Evolutionary conservation across 2,329 filamentous ascomycete genomes (phyloP).

Genomic region (Stachybotrys echinatus): DNA sequence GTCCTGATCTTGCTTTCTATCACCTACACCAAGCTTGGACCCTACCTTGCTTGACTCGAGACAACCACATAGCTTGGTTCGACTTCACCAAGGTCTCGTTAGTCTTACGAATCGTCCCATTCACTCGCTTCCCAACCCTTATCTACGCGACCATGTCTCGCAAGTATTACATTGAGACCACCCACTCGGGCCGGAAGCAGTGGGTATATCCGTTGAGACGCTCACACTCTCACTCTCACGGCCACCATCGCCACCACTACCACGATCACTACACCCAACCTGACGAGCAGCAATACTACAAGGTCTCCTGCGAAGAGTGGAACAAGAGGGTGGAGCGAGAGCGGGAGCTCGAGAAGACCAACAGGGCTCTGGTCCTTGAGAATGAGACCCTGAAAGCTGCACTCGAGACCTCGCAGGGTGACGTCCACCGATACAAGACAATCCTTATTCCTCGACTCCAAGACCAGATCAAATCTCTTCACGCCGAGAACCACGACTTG

Average conservation of each 20-base stretch:
- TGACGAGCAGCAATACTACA: conserved; percentile 28
- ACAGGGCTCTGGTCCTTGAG: conserved; percentile 25
- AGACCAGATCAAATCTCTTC: conserved; percentile 28
- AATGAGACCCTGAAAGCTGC: conserved; percentile 27
- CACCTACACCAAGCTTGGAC: no score
- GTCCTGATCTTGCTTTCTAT: no score
- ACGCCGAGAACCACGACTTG: conserved; percentile 32
- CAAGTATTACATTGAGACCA: conserved; percentile 30
- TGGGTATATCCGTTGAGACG: conserved; percentile 32
- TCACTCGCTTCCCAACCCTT: no score
- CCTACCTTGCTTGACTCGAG: no score
- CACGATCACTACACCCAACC: conserved; percentile 18
- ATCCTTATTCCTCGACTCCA: conserved; percentile 30
- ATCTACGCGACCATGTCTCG: conserved; percentile 26
- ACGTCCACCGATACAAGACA: conserved; percentile 25
- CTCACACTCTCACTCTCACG: conserved; percentile 28
- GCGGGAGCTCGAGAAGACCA: conserved; percentile 26
- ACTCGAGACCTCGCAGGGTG: conserved; percentile 27
- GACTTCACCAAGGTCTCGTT: not conserved
- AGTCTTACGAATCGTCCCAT: not conserved
- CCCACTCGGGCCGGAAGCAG: conserved; percentile 25
- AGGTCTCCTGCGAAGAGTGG: conserved; percentile 30
- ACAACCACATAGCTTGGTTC: no score
- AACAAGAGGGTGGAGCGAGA: conserved; percentile 29
- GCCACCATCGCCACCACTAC: conserved; percentile 22